Evolutionary conservation across 1,284 basidiomycete genomes (phyloP), one percentile per base, ranked within the genome.

Genomic region (Leccinum angustisporum): DNA sequence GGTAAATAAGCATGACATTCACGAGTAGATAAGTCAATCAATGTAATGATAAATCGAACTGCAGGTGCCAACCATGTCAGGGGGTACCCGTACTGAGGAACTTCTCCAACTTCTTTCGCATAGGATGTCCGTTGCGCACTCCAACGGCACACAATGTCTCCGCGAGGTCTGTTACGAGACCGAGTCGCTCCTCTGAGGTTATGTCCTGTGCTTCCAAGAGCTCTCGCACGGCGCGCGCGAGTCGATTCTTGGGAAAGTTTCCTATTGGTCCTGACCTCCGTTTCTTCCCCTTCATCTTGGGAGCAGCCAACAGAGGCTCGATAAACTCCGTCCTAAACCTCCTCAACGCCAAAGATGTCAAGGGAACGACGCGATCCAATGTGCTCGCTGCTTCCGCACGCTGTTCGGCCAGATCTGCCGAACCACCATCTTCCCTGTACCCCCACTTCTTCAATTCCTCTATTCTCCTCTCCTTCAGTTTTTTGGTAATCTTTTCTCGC

Each of bases 361-460:
- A 76, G 30, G 85, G 82, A 57, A 91, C 81, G 65, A 91, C 77
- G 56, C 88, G 83, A 67, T 90, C 87, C 18, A 76, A 73, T 43
- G 84, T 65, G 67, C 88, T 91, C 57, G 87, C 88, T 5, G 89
- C 87, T 75, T 91, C 88, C 21, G 87, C 89, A 67, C 81, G 84
- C 18, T 85, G 81, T 72, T 91, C 88, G 30, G 87, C 86, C 54
- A 80, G 72, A 5, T 84, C 83, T 21, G 75, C 66, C n/a, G 81
- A 69, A 16, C 78, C 84, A 16, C 78, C 84, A 31, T 80, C 83
- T 18, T 83, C 83, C 43, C 76, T 71, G 68, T 82, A 87, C 4
- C 89, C 89, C 87, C 89, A 91, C 72, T 84, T 84, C 73, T 78
- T 83, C 57, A 91, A 72, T 72, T 90, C 89, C 61, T 83, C 82